Evolutionary conservation across 805 yeast genomes (phyloP).

Genomic region (Kuraishia floccosa): DNA sequence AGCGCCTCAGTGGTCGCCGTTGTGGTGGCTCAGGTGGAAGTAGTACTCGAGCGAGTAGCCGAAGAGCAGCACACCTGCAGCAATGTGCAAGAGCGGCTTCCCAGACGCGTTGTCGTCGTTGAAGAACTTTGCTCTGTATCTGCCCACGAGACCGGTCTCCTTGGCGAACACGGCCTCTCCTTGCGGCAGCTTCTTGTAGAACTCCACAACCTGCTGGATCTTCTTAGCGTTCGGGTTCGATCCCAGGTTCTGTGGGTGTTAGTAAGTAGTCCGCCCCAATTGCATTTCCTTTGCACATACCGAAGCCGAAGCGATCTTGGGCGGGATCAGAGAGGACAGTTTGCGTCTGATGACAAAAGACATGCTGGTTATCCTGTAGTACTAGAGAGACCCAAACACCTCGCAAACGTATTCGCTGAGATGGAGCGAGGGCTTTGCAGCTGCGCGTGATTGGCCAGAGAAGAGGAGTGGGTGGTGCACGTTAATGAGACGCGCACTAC

Average conservation of each 20-base stretch:
- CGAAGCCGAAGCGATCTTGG: constrained; percentile 94
- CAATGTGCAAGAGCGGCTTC: constrained; percentile 71
- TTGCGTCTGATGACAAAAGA: constrained; percentile 86
- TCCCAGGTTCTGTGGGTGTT: constrained; percentile 58
- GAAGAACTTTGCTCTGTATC: constrained; percentile 79
- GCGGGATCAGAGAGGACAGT: constrained; percentile 93
- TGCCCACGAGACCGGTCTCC: constrained; percentile 58
- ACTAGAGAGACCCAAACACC: too few relatives aligned
- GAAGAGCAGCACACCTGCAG: constrained; percentile 51
- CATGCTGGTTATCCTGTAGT: constrained; percentile 43
- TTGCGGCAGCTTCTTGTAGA: constrained; percentile 93
- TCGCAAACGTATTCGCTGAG: too few relatives aligned
- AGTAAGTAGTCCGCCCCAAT: neutral
- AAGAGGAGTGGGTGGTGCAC: too few relatives aligned
- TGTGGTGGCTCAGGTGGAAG: constrained; percentile 70
- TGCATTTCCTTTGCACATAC: constrained; percentile 31
- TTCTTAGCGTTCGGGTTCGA: constrained; percentile 95
- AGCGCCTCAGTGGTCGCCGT: constrained; percentile 28
- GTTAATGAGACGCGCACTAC: too few relatives aligned
- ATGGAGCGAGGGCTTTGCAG: too few relatives aligned
- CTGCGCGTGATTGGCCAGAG: too few relatives aligned
- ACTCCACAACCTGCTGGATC: constrained; percentile 87
- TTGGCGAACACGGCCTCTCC: constrained; percentile 75
- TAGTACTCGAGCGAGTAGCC: constrained; percentile 93
- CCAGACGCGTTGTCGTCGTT: constrained; percentile 79